These are phyloP conservation scores for Bertia moriformis DNA, from an alignment of 2,329 filamentous ascomycete species.

Conservation along the genomic window DNA sequence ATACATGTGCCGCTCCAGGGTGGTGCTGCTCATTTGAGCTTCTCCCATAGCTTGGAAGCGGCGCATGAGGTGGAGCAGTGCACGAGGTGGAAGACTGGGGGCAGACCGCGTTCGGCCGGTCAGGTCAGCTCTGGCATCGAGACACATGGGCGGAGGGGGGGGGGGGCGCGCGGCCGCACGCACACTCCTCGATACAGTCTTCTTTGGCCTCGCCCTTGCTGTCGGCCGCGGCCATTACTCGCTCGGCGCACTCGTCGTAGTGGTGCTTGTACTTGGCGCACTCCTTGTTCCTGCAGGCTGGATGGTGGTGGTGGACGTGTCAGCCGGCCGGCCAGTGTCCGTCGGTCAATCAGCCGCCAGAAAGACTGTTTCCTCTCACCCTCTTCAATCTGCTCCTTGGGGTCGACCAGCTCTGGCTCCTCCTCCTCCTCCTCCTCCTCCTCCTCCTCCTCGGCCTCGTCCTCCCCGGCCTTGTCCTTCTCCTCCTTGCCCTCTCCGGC, in stretches of 20 bases:
- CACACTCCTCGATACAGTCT: conserved; percentile 62
- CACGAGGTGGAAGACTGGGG: conserved; percentile 55
- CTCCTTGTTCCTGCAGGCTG: conserved; percentile 47
- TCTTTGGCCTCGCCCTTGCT: conserved; percentile 45
- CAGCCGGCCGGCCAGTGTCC: no score
- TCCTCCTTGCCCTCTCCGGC: neutral
- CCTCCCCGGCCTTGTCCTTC: conserved; percentile 1
- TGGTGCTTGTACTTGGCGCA: conserved; percentile 55
- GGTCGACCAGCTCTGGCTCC: conserved; percentile 28
- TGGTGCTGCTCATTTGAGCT: conserved; percentile 45
- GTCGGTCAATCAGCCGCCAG: conserved; percentile 6
- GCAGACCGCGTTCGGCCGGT: neutral
- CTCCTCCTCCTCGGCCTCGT: conserved; percentile 22
- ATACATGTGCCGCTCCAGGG: no score
- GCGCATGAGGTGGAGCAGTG: conserved; percentile 55
- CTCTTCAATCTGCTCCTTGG: conserved; percentile 47
- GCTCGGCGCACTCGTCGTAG: conserved; percentile 57
- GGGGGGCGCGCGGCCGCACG: conserved; percentile 14
- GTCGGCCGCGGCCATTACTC: conserved; percentile 46
- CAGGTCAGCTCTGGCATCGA: neutral
- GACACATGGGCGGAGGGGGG: no score
- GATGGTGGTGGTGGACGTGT: no score
- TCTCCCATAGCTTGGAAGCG: conserved; percentile 51
- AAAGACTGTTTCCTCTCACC: conserved; percentile 19
- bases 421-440: conserved; percentile 28